Conservation (phyloP, 1,139 yeast genomes). For the Hyphopichia buzzinii region DNA sequence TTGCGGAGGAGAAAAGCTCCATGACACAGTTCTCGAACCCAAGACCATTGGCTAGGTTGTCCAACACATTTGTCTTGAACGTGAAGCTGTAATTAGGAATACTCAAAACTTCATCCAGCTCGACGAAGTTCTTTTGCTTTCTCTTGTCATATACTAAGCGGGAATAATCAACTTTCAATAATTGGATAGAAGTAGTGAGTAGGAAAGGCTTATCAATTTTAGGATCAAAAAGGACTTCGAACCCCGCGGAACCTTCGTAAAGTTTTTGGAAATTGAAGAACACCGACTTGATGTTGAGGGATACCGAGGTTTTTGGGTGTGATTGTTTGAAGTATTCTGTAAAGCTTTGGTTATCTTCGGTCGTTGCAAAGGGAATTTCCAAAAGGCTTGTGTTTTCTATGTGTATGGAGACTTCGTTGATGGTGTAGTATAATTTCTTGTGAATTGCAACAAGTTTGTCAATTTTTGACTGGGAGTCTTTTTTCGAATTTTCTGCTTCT, state of each 20-base stretch:
- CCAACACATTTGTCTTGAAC: conserved; percentile 52
- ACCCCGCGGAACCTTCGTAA: conserved; percentile 51
- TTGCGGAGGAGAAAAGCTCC: conserved; percentile 42
- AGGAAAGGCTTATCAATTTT: conserved; percentile 53
- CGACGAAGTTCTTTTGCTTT: conserved; percentile 11
- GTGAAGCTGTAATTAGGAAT: conserved; percentile 54
- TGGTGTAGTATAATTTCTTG: conserved; percentile 12
- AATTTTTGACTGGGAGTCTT: background rate
- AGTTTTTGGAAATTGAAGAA: conserved; percentile 34
- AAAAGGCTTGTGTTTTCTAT: conserved; percentile 27
- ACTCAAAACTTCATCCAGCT: conserved; percentile 43
- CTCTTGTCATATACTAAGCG: conserved; percentile 13
- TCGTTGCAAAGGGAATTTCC: conserved; percentile 38
- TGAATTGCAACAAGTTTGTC: conserved; percentile 9
- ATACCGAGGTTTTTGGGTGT: conserved; percentile 28
- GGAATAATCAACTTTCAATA: conserved; percentile 33
- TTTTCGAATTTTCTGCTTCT: background rate
- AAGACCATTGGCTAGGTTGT: conserved; percentile 32
- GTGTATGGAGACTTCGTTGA: conserved; percentile 27
- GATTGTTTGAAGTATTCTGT: conserved; percentile 22
- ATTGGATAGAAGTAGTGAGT: conserved; percentile 42
- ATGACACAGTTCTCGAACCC: conserved; percentile 39
- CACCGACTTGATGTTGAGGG: conserved; percentile 27
- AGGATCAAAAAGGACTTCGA: conserved; percentile 51
- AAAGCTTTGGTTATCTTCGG: conserved; percentile 24